phyloP scores from a whole-genome alignment of 2,329 filamentous ascomycete species.

The Colletotrichum melonis region DNA sequence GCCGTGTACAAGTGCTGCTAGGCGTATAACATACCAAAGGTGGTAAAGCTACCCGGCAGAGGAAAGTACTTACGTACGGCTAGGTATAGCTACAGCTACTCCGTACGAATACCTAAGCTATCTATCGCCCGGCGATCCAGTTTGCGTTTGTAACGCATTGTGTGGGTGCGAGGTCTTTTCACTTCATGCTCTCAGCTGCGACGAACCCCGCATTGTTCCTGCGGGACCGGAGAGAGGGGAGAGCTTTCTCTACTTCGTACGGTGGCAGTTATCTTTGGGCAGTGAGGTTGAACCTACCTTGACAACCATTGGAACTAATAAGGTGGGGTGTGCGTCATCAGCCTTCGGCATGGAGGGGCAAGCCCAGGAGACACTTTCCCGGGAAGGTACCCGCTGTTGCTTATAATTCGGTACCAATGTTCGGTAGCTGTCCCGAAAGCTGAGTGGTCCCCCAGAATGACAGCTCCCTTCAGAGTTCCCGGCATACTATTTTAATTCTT shows the following conservation, averaged over 20 bases:
- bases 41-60: slow-evolving; percentile 17
- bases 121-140: neutral
- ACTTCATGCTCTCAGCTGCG: slow-evolving; percentile 19
- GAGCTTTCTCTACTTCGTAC: neutral
- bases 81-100: neutral
- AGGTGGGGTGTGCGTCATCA: slow-evolving; percentile 32
- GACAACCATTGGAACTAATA: neutral
- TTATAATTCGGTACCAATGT: neutral
- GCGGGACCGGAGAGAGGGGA: slow-evolving; percentile 21
- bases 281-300: too few relatives aligned
- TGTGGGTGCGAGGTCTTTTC: slow-evolving; percentile 27
- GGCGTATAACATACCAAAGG: slow-evolving; percentile 21
- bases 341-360: neutral
- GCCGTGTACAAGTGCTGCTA: neutral
- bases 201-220: slow-evolving; percentile 33
- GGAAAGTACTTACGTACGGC: neutral
- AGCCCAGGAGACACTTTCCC: neutral
- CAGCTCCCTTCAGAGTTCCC: slow-evolving; percentile 25
- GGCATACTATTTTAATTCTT: neutral
- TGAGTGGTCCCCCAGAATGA: neutral
- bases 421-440: neutral
- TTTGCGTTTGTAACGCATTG: slow-evolving; percentile 5
- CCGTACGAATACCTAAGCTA: neutral
- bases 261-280: neutral
- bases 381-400: neutral